Conservation (phyloP, 2,329 filamentous ascomycete species). For the Trichoderma endophyticum region DNA sequence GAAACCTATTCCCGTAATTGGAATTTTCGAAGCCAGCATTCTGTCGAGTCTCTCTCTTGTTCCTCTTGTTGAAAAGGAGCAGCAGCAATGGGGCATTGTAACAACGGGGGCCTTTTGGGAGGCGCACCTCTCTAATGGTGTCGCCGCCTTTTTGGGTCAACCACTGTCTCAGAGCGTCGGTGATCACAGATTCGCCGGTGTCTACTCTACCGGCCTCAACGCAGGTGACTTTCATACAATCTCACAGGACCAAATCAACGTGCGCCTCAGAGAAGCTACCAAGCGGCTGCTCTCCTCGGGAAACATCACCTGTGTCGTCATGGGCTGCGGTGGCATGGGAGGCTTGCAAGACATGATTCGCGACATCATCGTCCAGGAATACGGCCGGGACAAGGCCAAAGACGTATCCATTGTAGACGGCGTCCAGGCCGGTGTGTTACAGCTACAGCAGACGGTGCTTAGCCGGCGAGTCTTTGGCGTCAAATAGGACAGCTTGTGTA, state of each 20-base stretch:
- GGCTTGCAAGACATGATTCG: constrained; percentile 77
- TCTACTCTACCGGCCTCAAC: constrained; percentile 76
- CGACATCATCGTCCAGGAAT: constrained; percentile 60
- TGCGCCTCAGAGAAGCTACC: constrained; percentile 67
- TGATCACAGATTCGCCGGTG: constrained; percentile 64
- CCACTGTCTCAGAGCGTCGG: background rate
- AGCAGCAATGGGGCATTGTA: constrained; percentile 70
- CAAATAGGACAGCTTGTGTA: background rate
- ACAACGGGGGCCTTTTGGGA: constrained; percentile 87
- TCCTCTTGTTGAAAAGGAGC: constrained; percentile 35
- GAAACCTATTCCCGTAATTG: constrained; percentile 38
- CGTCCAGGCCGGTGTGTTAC: constrained; percentile 65
- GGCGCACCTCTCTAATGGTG: constrained; percentile 63
- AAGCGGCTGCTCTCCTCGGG: constrained; percentile 57
- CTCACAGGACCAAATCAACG: constrained; percentile 59
- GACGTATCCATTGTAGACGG: constrained; percentile 69
- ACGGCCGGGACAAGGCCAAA: constrained; percentile 19
- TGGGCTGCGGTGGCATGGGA: constrained; percentile 91
- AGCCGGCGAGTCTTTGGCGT: constrained; percentile 39
- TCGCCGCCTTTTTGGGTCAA: constrained; percentile 60
- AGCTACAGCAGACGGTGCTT: constrained; percentile 55
- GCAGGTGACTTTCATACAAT: constrained; percentile 76
- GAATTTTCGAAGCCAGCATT: constrained; percentile 86
- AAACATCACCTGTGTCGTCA: constrained; percentile 65
- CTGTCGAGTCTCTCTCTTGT: constrained; percentile 56